These are phyloP conservation scores for Aspergillus quadrilineatus DNA, from an alignment of 2,329 filamentous ascomycete species.

Conservation along the genomic window DNA sequence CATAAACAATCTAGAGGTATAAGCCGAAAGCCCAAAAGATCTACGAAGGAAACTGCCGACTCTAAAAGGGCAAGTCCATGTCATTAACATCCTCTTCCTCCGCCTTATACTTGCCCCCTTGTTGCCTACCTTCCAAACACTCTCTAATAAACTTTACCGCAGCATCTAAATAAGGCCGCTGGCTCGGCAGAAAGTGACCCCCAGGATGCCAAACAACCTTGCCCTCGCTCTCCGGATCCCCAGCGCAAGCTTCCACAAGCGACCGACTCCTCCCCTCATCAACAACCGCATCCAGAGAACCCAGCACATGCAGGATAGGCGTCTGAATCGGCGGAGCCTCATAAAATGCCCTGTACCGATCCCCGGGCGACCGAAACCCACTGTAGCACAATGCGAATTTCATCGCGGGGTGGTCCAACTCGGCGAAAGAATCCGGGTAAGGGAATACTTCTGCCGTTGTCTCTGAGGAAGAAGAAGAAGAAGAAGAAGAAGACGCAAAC, in stretches of 20 bases:
- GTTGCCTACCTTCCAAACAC: conserved; percentile 42
- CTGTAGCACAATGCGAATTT: conserved; percentile 76
- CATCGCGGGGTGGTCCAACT: conserved; percentile 52
- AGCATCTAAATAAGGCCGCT: conserved; percentile 76
- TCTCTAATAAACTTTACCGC: conserved; percentile 69
- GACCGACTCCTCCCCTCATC: conserved; percentile 70
- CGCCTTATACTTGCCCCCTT: conserved; percentile 30
- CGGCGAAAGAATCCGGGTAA: conserved; percentile 53
- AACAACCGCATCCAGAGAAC: conserved; percentile 82
- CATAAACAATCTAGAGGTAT: conserved; percentile 4
- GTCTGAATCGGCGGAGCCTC: conserved; percentile 69
- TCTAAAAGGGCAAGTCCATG: conserved; percentile 65
- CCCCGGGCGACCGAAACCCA: conserved; percentile 68
- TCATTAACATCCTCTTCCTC: conserved; percentile 62
- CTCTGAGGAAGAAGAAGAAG: conserved; percentile 6
- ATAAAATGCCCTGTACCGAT: conserved; percentile 67
- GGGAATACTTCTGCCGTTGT: conserved; percentile 35
- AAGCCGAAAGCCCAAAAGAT: neutral
- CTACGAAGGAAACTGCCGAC: conserved; percentile 2
- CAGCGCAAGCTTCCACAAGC: conserved; percentile 65
- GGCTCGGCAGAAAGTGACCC: conserved; percentile 83
- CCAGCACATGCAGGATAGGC: conserved; percentile 77
- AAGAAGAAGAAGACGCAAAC: conserved; percentile 22
- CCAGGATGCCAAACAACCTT: conserved; percentile 74
- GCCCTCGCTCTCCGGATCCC: conserved; percentile 51